Evolutionary conservation across 2,329 filamentous ascomycete genomes (phyloP).

Genomic region (Hymenoscyphus fraxineus): DNA sequence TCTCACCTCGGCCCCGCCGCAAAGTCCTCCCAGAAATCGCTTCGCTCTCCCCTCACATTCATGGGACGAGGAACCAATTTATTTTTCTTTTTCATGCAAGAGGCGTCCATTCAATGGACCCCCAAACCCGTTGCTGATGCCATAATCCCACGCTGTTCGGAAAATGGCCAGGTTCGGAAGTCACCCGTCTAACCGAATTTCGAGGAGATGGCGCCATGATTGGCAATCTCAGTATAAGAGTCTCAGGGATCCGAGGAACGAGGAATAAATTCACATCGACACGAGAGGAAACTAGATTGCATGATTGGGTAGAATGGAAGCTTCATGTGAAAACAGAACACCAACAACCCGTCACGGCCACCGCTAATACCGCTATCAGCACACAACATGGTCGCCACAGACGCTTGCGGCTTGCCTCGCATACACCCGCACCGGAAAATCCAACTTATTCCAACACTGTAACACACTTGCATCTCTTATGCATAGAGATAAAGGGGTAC

Average conservation of each 20-base stretch:
- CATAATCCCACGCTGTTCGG: neutral
- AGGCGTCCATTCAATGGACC: neutral
- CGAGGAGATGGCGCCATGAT: neutral
- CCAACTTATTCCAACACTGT: neutral
- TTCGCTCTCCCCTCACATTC: neutral
- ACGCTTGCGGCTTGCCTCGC: neutral
- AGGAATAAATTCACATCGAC: too few species aligned
- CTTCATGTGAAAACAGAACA: constrained; percentile 12
- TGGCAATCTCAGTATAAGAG: too few species aligned
- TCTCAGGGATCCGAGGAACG: too few species aligned
- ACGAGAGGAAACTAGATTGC: too few species aligned
- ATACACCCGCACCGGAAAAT: neutral
- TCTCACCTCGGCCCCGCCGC: neutral
- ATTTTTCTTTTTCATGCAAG: neutral
- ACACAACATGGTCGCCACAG: neutral
- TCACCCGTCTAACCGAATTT: constrained; percentile 7
- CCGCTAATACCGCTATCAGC: neutral
- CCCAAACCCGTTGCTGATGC: neutral
- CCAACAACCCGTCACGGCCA: constrained; percentile 3
- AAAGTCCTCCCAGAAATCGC: neutral
- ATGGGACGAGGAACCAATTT: neutral
- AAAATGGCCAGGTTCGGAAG: constrained; percentile 1
- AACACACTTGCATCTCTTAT: neutral
- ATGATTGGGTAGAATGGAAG: constrained; percentile 2
- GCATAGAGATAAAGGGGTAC: neutral